Base-by-base conservation (phyloP, 305 asterid genomes). In the Withania somnifera region DNA sequence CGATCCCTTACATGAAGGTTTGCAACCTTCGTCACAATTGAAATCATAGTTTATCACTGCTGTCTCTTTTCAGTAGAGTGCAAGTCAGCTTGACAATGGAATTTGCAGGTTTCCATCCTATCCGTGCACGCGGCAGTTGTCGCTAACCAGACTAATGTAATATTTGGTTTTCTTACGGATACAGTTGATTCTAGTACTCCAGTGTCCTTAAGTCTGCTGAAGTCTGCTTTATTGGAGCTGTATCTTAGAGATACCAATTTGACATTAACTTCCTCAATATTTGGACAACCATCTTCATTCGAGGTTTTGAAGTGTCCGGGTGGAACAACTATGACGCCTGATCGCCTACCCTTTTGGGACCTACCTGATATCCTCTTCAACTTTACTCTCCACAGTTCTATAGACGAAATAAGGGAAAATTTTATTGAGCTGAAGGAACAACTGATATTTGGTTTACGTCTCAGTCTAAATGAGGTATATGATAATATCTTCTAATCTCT, bases 361-460 rank as follows among this genome's bases (percentile, higher is more conserved):
- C 85, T 68, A 47, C 87, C 88, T 15, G 88, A 88, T 76, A 79
- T 88, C 83, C 93, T 91, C 73, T 88, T 96, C 84, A 90, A 87
- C 77, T 96, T 96, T 89, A 88, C 94, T 58, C 98, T 96, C 78
- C 82, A 88, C 82, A 94, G 93, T 88, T 91, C 99, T 73, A 92
- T 93, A 58, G 83, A 83, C 82, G 98, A 93, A 30, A 90, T 96
- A 81, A 92, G 86, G 77, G 90, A 90, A 86, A 90, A 92, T 87
- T 88, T 90, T 80, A 81, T 51, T 66, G 91, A 84, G 85, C 89
- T 96, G 88, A 96, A 91, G 88, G 87, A 84, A 86, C 97, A 96
- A 84, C 90, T 96, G 82, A 90, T 88, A 83, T 68, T 68, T 78
- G 97, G 94, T 66, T 88, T 96, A 88, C 91, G 85, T 85, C 91